These are phyloP conservation scores for Arachis hypogaea DNA, from an alignment of 306 rosid species.

Conservation along the genomic window DNA sequence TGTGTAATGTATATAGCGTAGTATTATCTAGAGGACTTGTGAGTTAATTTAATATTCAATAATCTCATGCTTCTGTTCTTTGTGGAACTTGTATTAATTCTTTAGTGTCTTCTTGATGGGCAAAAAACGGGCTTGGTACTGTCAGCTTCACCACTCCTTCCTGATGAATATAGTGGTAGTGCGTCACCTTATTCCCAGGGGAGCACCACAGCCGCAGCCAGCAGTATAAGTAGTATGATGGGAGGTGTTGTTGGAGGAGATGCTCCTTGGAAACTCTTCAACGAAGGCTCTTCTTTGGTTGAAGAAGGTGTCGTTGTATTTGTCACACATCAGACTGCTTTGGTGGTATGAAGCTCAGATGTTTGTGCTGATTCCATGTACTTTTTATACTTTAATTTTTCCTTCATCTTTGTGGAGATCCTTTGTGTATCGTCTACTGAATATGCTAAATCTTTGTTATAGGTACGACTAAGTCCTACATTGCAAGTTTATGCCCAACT, in stretches of 20 bases:
- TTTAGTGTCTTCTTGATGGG: constrained; percentile 97
- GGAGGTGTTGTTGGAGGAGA: constrained; percentile 98
- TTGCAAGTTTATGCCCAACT: constrained; percentile 78
- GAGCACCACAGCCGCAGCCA: constrained; percentile 57
- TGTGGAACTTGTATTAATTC: constrained; percentile 47
- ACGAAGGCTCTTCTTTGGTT: constrained; percentile 80
- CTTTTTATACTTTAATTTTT: constrained; percentile 43
- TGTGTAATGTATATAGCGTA: constrained; percentile 34
- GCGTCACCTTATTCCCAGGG: constrained; percentile 64
- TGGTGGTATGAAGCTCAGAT: constrained; percentile 89
- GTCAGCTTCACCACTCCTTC: constrained; percentile 89
- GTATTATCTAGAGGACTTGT: constrained; percentile 20
- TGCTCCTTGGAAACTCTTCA: constrained; percentile 95
- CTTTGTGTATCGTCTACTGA: constrained; percentile 31
- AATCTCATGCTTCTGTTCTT: constrained; percentile 42
- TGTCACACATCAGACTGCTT: constrained; percentile 91
- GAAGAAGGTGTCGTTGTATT: constrained; percentile 94
- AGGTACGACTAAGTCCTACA: constrained; percentile 81
- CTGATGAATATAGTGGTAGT: constrained; percentile 69
- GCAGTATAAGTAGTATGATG: constrained; percentile 91
- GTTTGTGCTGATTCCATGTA: constrained; percentile 46
- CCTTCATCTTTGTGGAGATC: constrained; percentile 34
- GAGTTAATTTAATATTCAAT: constrained; percentile 34
- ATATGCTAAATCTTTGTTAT: constrained; percentile 41
- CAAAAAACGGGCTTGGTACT: constrained; percentile 84